These are phyloP conservation scores for Mucor circinelloides DNA, from an alignment of 371 early-diverging fungal genomes.

Conservation along the genomic window DNA sequence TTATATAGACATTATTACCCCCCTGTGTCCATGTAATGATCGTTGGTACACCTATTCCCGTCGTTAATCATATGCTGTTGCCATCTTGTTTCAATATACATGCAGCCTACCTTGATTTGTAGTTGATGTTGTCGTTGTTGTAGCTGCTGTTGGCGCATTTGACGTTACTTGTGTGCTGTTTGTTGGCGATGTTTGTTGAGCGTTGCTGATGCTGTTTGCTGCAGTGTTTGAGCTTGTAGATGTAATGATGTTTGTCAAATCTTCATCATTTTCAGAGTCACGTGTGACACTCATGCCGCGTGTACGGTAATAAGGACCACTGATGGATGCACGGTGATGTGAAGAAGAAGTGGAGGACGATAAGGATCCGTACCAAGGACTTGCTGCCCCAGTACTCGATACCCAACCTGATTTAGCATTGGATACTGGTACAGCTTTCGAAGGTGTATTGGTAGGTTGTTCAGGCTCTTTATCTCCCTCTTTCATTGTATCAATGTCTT, in stretches of 20 bases:
- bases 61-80: neutral
- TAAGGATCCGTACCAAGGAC: conserved; percentile 45
- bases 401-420: conserved; percentile 48
- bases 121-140: conserved; percentile 8
- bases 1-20: conserved; percentile 86
- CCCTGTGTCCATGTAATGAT: conserved; percentile 92
- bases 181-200: neutral
- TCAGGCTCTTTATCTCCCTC: neutral
- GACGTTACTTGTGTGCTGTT: neutral
- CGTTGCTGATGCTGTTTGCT: neutral
- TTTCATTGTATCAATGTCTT: neutral
- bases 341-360: conserved; percentile 43
- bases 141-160: neutral
- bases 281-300: conserved; percentile 51
- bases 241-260: conserved; percentile 13
- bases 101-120: conserved; percentile 3
- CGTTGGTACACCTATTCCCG: conserved; percentile 60
- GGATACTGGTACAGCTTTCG: conserved; percentile 26
- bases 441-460: neutral
- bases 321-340: conserved; percentile 48
- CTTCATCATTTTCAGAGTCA: conserved; percentile 44
- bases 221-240: neutral
- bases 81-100: neutral
- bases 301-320: conserved; percentile 55
- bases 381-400: conserved; percentile 46